Conservation (phyloP, 768 basidiomycete species). For the Pleurotus eryngii region DNA sequence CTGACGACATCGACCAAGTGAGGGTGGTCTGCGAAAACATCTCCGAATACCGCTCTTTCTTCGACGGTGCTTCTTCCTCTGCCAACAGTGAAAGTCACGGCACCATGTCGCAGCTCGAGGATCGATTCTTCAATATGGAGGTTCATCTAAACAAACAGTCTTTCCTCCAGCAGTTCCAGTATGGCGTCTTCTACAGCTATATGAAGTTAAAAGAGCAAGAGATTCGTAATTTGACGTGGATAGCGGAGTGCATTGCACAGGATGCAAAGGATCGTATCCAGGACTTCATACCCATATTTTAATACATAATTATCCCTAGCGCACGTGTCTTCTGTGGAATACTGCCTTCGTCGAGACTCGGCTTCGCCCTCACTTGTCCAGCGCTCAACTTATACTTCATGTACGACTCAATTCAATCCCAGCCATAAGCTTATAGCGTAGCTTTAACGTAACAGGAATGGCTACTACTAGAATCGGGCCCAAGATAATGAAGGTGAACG, state of each 20-base stretch:
- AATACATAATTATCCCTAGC: slow-evolving; percentile 19
- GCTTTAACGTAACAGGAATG: no score
- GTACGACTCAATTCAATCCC: neutral
- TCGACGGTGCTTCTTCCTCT: slow-evolving; percentile 50
- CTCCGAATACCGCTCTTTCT: slow-evolving; percentile 88
- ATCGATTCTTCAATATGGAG: slow-evolving; percentile 92
- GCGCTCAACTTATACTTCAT: neutral
- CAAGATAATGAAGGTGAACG: no score
- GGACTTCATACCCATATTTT: slow-evolving; percentile 92
- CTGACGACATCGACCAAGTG: slow-evolving; percentile 95
- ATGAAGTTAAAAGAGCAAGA: slow-evolving; percentile 92
- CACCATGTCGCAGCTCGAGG: slow-evolving; percentile 74
- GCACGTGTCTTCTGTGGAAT: no score
- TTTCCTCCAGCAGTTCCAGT: slow-evolving; percentile 96
- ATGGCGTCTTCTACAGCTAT: slow-evolving; percentile 89
- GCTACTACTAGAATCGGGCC: no score
- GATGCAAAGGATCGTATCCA: slow-evolving; percentile 94
- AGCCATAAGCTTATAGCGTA: no score
- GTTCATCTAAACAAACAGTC: slow-evolving; percentile 92
- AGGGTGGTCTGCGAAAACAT: slow-evolving; percentile 83
- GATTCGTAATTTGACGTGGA: slow-evolving; percentile 86
- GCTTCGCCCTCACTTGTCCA: neutral
- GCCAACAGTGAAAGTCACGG: slow-evolving; percentile 38
- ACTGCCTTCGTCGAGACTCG: no score
- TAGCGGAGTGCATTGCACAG: slow-evolving; percentile 98